A percentile compares a stretch with the other conserved stretches of the same genome.
Evolutionary conservation across 1,284 basidiomycete species (phyloP).

Genomic region (Pseudozyma pruni): DNA sequence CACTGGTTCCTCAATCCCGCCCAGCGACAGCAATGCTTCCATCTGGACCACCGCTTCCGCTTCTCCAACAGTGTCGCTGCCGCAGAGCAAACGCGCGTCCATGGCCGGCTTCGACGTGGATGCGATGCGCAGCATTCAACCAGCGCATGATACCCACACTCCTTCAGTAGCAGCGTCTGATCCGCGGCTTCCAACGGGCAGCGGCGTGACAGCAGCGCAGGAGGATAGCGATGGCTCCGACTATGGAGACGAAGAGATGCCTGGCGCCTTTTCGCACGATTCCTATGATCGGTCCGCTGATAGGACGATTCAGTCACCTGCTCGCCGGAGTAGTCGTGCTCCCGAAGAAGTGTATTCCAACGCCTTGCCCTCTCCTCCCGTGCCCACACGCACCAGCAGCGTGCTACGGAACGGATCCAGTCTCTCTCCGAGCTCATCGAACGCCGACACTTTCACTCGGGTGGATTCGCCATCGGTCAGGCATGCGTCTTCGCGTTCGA

Average conservation of each 20-base stretch:
- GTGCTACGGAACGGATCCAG: slow-evolving; percentile 25
- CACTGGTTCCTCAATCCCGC: slow-evolving; percentile 15
- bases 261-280: slow-evolving; percentile 10
- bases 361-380: slow-evolving; percentile 36
- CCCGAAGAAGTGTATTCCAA: slow-evolving; percentile 19
- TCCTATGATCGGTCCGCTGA: slow-evolving; percentile 22
- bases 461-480: not conserved
- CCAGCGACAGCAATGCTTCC: slow-evolving; percentile 41
- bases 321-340: not conserved
- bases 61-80: slow-evolving; percentile 5
- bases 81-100: slow-evolving; percentile 43
- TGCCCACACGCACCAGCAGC: slow-evolving; percentile 39
- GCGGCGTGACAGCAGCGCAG: slow-evolving; percentile 12
- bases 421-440: slow-evolving; percentile 28
- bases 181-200: slow-evolving; percentile 8
- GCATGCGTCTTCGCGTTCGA: slow-evolving; percentile 13
- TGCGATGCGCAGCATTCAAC: slow-evolving; percentile 29
- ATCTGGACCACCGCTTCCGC: slow-evolving; percentile 39
- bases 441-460: slow-evolving; percentile 6
- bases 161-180: not conserved
- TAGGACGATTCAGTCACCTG: slow-evolving; percentile 15
- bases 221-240: slow-evolving; percentile 50
- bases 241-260: slow-evolving; percentile 41
- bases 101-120: slow-evolving; percentile 39
- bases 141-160: slow-evolving; percentile 4